Evolutionary conservation across 202 grass and related monocot species (phyloP).

Genomic region (Setaria italica): DNA sequence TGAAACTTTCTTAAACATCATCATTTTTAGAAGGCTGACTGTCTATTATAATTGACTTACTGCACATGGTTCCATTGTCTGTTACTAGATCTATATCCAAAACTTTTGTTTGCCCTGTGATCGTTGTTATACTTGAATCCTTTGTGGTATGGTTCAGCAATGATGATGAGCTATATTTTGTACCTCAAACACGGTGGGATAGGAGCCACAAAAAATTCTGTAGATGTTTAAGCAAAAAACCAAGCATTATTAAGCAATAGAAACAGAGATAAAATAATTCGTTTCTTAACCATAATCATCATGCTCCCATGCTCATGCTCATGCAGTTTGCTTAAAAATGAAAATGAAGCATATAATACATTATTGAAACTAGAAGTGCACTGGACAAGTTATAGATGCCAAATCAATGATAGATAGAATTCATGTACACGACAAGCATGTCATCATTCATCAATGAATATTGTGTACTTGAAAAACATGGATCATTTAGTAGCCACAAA

Average conservation of each 20-base stretch:
- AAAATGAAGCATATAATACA: constrained; percentile 1
- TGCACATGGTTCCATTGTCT: neutral
- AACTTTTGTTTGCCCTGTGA: neutral
- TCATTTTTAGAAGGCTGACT: neutral
- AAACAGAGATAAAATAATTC: neutral
- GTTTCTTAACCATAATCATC: neutral
- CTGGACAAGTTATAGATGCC: neutral
- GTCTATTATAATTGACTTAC: neutral
- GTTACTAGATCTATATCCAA: neutral
- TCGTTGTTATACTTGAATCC: neutral
- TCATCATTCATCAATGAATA: neutral
- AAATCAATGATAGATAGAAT: neutral
- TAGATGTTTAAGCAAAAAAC: neutral
- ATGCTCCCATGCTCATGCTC: neutral
- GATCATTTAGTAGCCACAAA: neutral
- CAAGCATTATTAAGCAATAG: neutral
- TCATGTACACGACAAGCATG: neutral
- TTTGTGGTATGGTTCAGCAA: neutral
- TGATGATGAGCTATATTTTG: neutral
- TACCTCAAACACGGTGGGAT: neutral
- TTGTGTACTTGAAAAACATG: neutral
- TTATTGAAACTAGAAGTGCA: neutral
- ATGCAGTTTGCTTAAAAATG: constrained; percentile 3
- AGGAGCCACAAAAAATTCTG: neutral
- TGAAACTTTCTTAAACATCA: neutral